Evolutionary conservation across 768 basidiomycete genomes (phyloP).

Genomic region (Gloeopeniophorella convolvens): DNA sequence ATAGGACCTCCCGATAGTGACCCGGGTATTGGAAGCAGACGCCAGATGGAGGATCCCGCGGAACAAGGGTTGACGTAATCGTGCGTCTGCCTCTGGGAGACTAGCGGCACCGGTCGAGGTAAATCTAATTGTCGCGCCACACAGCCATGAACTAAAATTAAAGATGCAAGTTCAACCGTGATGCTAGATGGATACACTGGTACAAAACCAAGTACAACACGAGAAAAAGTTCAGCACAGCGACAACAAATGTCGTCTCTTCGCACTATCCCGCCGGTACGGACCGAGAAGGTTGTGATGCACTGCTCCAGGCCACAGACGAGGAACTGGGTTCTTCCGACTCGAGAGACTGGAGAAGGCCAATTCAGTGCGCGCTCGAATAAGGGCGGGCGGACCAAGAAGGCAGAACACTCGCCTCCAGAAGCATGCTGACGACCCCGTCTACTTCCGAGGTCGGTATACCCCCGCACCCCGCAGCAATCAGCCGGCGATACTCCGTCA

Average conservation of each 20-base stretch:
- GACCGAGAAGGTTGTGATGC: constrained; percentile 9
- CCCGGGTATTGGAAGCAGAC: too few relatives aligned
- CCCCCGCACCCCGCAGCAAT: constrained; percentile 91
- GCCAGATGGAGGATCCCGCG: too few relatives aligned
- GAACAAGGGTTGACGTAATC: too few relatives aligned
- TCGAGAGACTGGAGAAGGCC: constrained; percentile 57
- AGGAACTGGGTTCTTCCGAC: constrained; percentile 70
- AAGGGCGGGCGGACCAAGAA: constrained; percentile 4
- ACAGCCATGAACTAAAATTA: neutral
- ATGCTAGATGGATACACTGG: constrained; percentile 15
- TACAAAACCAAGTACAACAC: constrained; percentile 20
- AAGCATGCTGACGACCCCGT: constrained; percentile 76
- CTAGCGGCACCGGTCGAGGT: too few relatives aligned
- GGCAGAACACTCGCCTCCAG: constrained; percentile 54
- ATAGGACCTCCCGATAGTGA: too few relatives aligned
- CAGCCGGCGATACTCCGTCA: constrained; percentile 82
- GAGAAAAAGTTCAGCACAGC: constrained; percentile 8
- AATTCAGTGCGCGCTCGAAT: neutral
- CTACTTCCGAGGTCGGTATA: constrained; percentile 79
- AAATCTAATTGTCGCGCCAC: too few relatives aligned
- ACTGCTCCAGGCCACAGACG: constrained; percentile 37
- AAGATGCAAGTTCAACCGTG: neutral
- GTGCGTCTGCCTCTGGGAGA: too few relatives aligned
- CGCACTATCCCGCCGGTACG: constrained; percentile 17
- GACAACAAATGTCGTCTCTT: constrained; percentile 5